Evolutionary conservation across 1,284 basidiomycete species (phyloP), one percentile per base, ranked within the genome.

Genomic region (Sanghuangporus sanghuang): DNA sequence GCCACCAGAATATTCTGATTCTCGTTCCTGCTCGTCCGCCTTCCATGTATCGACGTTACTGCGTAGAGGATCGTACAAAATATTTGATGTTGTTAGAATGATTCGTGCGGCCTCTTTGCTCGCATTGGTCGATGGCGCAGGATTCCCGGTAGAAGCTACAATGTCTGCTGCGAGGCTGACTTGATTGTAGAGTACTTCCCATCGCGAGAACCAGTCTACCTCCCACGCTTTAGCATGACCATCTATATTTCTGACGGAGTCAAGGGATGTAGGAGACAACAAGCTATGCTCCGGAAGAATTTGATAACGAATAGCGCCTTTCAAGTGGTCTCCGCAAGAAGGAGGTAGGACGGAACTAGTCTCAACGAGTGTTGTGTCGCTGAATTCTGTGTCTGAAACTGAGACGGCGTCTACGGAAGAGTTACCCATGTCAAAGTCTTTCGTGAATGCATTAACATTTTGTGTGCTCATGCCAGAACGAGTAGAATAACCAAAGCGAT

Each of bases 171-270:
- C 61, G 44, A 62, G 61, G 42, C 57, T 53, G 12, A 66, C 32
- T 57, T 66, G 57, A 44, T 66, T 58, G 38, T 60, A 63, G 8
- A 66, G 50, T 16, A 61, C 40, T 54, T 66, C 65, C 65, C 65
- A 66, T 21, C 65, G 61, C 35, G 50, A 38, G 23, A 60, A 50
- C 65, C 65, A 66, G 62, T 49, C 56, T 52, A 23, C 57, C 32
- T 66, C 65, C 65, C 65, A 66, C 5, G 57, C 6, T 36, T 52
- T 49, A 27, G 27, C 32, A 2, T 12, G 53, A 11, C 11, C 21
- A 23, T 42, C 38, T 14, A 14, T 42, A 14, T 42, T 36, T 4
- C 32, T 38, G 16, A 38, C 40, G 16, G 55, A 62, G 27, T 32
- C 16, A 40, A 36, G 44, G 8, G 50, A 53, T 16, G n/a, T 14